phyloP scores from a whole-genome alignment of 116 monocot species.

The Posidonia oceanica region DNA sequence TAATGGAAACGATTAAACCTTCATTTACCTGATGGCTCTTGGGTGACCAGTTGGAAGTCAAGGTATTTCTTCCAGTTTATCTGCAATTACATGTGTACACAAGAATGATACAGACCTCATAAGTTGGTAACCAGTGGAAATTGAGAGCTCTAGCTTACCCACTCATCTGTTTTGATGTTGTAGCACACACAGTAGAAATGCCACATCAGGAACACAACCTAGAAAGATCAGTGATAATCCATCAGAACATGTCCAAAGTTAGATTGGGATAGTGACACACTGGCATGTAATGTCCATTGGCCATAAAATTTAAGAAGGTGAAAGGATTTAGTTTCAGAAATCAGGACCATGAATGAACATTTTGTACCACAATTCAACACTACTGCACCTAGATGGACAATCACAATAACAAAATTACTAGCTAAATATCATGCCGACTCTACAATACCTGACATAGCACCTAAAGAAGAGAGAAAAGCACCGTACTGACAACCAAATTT shows the following conservation, averaged over 20 bases:
- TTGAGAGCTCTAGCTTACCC: constrained; percentile 32
- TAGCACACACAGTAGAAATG: constrained; percentile 76
- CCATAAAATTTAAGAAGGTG: no score
- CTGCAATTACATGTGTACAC: constrained; percentile 13
- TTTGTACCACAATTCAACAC: no score
- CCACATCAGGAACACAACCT: constrained; percentile 78
- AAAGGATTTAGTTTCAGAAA: no score
- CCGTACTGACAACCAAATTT: constrained; percentile 53
- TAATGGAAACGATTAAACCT: not conserved
- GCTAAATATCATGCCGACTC: no score
- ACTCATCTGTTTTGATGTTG: constrained; percentile 84
- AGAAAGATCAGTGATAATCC: not conserved
- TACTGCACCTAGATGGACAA: no score
- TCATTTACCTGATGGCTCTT: constrained; percentile 33
- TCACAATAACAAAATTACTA: not conserved
- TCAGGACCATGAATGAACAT: no score
- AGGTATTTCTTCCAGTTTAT: constrained; percentile 84
- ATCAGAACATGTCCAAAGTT: not conserved
- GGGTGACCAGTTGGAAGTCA: constrained; percentile 47
- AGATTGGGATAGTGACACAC: no score
- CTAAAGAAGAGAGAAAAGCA: constrained; percentile 64
- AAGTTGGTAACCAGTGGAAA: not conserved
- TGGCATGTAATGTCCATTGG: no score
- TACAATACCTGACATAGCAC: constrained; percentile 68
- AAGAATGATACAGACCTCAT: not conserved